Evolutionary conservation across 2,329 filamentous ascomycete species (phyloP).

Genomic region (Chaetomiaceae sp.): DNA sequence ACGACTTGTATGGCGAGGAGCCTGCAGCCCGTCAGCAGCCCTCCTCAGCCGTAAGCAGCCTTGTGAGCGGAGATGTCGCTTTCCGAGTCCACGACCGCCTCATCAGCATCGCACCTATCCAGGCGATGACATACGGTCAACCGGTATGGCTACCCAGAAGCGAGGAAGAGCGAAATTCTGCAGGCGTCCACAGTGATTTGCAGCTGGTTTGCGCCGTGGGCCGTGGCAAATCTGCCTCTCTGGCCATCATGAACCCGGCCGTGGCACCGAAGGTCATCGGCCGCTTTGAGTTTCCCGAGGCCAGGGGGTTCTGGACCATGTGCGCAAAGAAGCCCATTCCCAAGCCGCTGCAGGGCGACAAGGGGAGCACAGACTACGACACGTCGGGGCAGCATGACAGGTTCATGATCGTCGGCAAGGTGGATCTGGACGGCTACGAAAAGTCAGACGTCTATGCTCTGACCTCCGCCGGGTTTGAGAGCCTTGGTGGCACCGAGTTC

Average conservation of each 20-base stretch:
- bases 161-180: slow-evolving; percentile 38
- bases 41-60: slow-evolving; percentile 34
- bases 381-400: slow-evolving; percentile 61
- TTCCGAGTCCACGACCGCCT: slow-evolving; percentile 76
- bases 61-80: slow-evolving; percentile 56
- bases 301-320: slow-evolving; percentile 76
- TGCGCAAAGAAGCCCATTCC: slow-evolving; percentile 61
- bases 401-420: slow-evolving; percentile 77
- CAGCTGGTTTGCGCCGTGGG: slow-evolving; percentile 58
- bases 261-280: slow-evolving; percentile 68
- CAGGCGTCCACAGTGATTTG: slow-evolving; percentile 49
- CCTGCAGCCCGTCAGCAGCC: slow-evolving; percentile 31
- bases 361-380: slow-evolving; percentile 50
- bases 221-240: slow-evolving; percentile 56
- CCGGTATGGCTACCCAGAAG: slow-evolving; percentile 38
- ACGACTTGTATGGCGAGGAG: slow-evolving; percentile 60
- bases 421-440: slow-evolving; percentile 61
- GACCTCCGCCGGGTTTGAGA: slow-evolving; percentile 66
- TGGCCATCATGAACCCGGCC: slow-evolving; percentile 72
- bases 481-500: slow-evolving; percentile 78
- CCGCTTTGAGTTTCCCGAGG: slow-evolving; percentile 65
- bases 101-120: slow-evolving; percentile 72
- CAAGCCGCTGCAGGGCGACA: slow-evolving; percentile 49
- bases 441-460: slow-evolving; percentile 72
- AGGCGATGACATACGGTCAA: slow-evolving; percentile 64